Evolutionary conservation across 345 rosid species (phyloP), one percentile per base, ranked within the genome.

Genomic region (Fremontodendron californicum): DNA sequence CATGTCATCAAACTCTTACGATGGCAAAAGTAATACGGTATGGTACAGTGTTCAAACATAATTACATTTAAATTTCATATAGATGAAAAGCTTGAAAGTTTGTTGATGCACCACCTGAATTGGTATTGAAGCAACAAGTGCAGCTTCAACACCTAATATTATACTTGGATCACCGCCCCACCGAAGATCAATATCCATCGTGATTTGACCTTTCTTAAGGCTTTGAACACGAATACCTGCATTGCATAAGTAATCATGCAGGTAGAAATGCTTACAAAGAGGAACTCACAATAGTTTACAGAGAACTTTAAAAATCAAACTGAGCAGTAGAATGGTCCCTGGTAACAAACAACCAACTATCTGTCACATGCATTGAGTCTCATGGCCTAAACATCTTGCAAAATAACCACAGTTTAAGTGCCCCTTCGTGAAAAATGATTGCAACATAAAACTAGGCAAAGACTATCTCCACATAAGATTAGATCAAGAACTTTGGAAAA

Each of bases 111-210:
- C 82, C 46, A 84, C 99, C 95, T 96, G 99, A 80, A 96, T 94
- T 80, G 99, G 98, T 86, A 96, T 90, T 63, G 98, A 94, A 84
- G 98, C 99, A 82, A 96, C 97, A 76, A 91, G 85, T 57, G 98
- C 97, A 78, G 98, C 92, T 84, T 91, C 92, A 67, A 90, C 98
- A 67, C 93, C 97, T 87, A 96, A 84, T 83, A 96, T 82, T 75
- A 96, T 96, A 84, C 90, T 92, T 65, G 99, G 99, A 86, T 96
- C 97, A 84, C 98, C 99, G 81, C 99, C 90, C 99, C 98, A 96
- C 61, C 98, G 92, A 52, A 96, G 88, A 89, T 96, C 99, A 57
- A 94, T 90, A 67, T 94, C 99, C 99, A 94, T 92, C 35, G 85
- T 96, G 74, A 96, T 78, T 86, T 96, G 98, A 86, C 99, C 99